Evolutionary conservation across 345 rosid genomes (phyloP), one percentile per base, ranked within the genome.

Genomic region (Aegle marmelos): DNA sequence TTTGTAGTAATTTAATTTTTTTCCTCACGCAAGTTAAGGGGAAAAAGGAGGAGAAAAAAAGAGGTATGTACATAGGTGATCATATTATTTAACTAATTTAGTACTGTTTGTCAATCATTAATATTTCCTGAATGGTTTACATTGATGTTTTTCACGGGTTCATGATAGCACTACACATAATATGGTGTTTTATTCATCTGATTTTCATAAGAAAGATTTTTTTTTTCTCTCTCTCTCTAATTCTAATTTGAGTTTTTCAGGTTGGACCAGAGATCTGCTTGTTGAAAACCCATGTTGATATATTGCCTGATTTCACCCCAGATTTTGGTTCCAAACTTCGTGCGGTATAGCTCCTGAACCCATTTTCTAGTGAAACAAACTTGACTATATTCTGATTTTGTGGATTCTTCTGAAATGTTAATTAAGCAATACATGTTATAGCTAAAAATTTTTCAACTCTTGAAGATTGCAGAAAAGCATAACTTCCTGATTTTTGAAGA

Each of bases 181-280:
- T 33, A 30, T 37, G 45, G 21, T 48, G 73, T 36, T 75, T 76
- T 34, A 6, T n/a, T 25, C 4, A 53, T 24, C 50, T 57, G 66
- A 0, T 50, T n/a, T 65, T 28, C 21, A 16, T 17, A 21, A 7
- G 54, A 21, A 58, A 39, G 48, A 56, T 1, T 24, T 14, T 67
- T 54, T 34, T 16, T 1, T 22, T 54, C 14, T 65, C 4, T 4
- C 11, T 10, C 48, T 39, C 14, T 54, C 25, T 50, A 33, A 58
- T 37, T 73, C 54, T 24, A 1, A 22, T 68, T 73, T 73, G 7
- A 45, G 53, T 41, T 30, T 77, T 87, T 84, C 79, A 95, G 99
- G 97, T 93, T 83, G 99, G 99, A 85, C 93, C 93, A 8, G 99
- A 93, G 86, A 95, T 95, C 63, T 96, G 99, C 79, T 56, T 96